Evolutionary conservation across 1,284 basidiomycete genomes (phyloP).

Genomic region (Meripilus lineatus): DNA sequence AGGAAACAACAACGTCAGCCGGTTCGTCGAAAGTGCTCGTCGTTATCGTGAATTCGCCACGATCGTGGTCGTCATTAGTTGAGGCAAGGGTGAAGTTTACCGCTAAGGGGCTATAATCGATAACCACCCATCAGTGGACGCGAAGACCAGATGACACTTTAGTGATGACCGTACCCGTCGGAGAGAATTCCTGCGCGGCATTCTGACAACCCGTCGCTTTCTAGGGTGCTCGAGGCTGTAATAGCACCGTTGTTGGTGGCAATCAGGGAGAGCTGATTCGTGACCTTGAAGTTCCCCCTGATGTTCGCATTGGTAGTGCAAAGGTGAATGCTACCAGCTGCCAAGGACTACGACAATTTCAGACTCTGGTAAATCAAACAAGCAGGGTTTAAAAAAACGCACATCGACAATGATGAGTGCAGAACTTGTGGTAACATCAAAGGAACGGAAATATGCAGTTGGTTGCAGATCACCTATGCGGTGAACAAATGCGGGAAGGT

Average conservation of each 20-base stretch:
- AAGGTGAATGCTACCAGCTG: too few relatives aligned
- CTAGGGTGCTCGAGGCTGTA: slow-evolving; percentile 28
- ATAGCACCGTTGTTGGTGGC: slow-evolving; percentile 33
- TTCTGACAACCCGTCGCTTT: slow-evolving; percentile 23
- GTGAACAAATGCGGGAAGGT: too few relatives aligned
- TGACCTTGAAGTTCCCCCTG: slow-evolving; percentile 36
- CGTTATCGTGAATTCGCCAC: slow-evolving; percentile 29
- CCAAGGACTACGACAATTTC: too few relatives aligned
- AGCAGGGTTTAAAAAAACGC: too few relatives aligned
- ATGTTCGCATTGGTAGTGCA: slow-evolving; percentile 35
- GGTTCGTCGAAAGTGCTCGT: slow-evolving; percentile 20
- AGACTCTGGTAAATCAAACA: too few relatives aligned
- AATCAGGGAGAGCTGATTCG: slow-evolving; percentile 32
- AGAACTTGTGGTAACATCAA: too few relatives aligned
- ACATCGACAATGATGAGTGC: too few relatives aligned
- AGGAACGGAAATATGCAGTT: too few relatives aligned
- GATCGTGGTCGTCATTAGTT: slow-evolving; percentile 19
- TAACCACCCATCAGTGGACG: not conserved
- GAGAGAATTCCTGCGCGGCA: slow-evolving; percentile 16
- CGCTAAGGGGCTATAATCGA: slow-evolving; percentile 23
- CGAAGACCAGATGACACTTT: slow-evolving; percentile 17
- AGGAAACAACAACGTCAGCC: slow-evolving; percentile 28
- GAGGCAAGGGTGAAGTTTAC: slow-evolving; percentile 25
- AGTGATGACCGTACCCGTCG: slow-evolving; percentile 35
- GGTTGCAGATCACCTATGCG: too few relatives aligned